These are phyloP conservation scores for Brassica cretica DNA, from an alignment of 345 rosid genomes.

Conservation along the genomic window DNA sequence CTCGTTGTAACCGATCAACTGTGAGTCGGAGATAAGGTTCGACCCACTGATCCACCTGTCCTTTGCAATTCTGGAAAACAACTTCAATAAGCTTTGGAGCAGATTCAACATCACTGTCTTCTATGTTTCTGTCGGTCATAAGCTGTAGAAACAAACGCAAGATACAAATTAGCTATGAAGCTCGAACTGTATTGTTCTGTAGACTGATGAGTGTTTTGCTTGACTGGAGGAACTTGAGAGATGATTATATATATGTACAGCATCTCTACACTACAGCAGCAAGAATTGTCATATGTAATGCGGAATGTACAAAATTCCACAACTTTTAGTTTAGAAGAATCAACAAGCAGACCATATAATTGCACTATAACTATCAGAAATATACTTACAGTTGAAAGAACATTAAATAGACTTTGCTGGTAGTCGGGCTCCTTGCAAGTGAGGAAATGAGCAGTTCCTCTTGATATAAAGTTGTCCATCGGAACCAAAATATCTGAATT, in stretches of 20 bases:
- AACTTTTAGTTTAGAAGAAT: neutral
- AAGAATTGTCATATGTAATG: slow-evolving; percentile 11
- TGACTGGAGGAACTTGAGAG: slow-evolving; percentile 18
- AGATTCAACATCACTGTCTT: neutral
- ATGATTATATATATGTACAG: slow-evolving; percentile 22
- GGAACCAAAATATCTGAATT: neutral
- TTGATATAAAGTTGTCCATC: neutral
- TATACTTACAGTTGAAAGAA: slow-evolving; percentile 1
- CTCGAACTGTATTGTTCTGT: neutral
- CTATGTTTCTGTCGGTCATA: slow-evolving; percentile 5
- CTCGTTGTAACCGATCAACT: slow-evolving; percentile 71
- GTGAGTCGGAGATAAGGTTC: slow-evolving; percentile 65
- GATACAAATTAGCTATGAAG: neutral
- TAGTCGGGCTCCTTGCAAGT: slow-evolving; percentile 4
- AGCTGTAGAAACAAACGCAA: neutral
- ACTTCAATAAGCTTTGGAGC: slow-evolving; percentile 3
- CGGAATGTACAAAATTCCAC: neutral
- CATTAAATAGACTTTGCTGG: neutral
- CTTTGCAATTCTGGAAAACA: slow-evolving; percentile 2
- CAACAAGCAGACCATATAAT: neutral
- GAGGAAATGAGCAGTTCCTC: neutral
- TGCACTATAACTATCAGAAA: neutral
- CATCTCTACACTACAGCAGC: slow-evolving; percentile 1
- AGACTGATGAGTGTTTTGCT: slow-evolving; percentile 2
- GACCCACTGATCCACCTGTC: neutral